phyloP scores from a whole-genome alignment of 495 filamentous ascomycete species.

The Tuber calosporum region DNA sequence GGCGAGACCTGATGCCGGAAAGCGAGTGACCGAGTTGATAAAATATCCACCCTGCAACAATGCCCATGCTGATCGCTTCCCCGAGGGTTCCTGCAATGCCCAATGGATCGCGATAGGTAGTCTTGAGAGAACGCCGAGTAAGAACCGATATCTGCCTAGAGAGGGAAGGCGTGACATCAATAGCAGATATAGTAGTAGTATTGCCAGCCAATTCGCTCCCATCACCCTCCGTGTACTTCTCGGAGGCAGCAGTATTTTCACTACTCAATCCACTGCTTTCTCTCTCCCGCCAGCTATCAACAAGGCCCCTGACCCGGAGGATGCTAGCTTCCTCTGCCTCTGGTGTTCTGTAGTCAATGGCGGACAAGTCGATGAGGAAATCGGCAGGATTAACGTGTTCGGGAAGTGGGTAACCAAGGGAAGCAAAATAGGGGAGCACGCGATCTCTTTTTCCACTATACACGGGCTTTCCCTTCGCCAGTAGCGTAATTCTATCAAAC shows the following conservation, averaged over 20 bases:
- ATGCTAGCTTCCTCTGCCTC: conserved; percentile 55
- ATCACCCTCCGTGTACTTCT: conserved; percentile 1
- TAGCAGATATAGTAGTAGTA: background rate
- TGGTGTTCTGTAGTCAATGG: conserved; percentile 58
- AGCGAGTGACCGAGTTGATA: conserved; percentile 53
- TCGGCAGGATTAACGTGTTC: conserved; percentile 68
- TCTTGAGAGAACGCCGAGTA: conserved; percentile 58
- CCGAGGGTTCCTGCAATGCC: conserved; percentile 59
- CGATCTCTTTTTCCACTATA: conserved; percentile 54
- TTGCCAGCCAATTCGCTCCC: conserved; percentile 7
- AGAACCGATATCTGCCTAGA: conserved; percentile 56
- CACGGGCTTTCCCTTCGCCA: conserved; percentile 57
- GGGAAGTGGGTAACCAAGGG: conserved; percentile 53
- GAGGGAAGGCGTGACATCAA: conserved; percentile 43
- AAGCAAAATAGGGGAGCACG: conserved; percentile 55
- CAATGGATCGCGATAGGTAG: conserved; percentile 64
- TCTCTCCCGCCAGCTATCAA: conserved; percentile 49
- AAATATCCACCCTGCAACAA: conserved; percentile 67
- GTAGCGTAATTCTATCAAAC: conserved; percentile 60
- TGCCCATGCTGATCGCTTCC: conserved; percentile 58
- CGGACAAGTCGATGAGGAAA: conserved; percentile 62
- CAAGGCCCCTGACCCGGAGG: conserved; percentile 51
- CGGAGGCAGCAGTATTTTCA: conserved; percentile 5
- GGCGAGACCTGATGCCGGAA: conserved; percentile 57
- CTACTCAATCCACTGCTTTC: conserved; percentile 20